Conservation (phyloP, 345 rosid genomes). For the Eucalyptus marginata region DNA sequence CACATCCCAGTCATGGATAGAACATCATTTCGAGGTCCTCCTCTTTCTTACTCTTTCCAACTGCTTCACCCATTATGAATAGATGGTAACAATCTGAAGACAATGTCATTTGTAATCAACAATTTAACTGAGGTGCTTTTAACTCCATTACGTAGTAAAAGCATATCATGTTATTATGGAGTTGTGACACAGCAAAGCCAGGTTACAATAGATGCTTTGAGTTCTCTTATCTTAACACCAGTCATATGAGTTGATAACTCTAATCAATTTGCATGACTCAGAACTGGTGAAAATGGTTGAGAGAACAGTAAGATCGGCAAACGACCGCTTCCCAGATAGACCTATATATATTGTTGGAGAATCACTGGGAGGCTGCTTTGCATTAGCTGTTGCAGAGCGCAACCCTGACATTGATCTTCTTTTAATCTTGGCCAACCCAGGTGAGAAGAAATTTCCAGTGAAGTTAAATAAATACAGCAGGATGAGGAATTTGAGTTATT, state of each 20-base stretch:
- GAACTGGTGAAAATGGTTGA: constrained; percentile 57
- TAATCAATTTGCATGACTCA: constrained; percentile 2
- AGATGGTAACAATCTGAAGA: neutral
- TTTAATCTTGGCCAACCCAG: constrained; percentile 67
- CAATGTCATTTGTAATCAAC: neutral
- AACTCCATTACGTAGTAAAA: neutral
- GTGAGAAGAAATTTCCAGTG: constrained; percentile 1
- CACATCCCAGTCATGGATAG: constrained; percentile 71
- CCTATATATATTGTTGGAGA: constrained; percentile 82
- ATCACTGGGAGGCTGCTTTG: constrained; percentile 73
- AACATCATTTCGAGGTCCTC: constrained; percentile 46
- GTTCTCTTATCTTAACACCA: neutral
- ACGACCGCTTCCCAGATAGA: constrained; percentile 18
- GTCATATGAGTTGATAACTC: neutral
- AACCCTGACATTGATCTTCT: constrained; percentile 59
- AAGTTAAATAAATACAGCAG: neutral
- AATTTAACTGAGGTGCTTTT: neutral
- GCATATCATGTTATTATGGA: neutral
- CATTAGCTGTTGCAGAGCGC: constrained; percentile 56
- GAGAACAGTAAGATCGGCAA: constrained; percentile 29
- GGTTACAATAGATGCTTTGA: neutral
- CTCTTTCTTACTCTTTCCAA: neutral
- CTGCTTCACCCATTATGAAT: neutral
- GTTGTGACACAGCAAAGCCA: neutral
- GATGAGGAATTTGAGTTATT: neutral